Base-by-base conservation (phyloP, 176 grass and related monocot species). In the Typha latifolia region DNA sequence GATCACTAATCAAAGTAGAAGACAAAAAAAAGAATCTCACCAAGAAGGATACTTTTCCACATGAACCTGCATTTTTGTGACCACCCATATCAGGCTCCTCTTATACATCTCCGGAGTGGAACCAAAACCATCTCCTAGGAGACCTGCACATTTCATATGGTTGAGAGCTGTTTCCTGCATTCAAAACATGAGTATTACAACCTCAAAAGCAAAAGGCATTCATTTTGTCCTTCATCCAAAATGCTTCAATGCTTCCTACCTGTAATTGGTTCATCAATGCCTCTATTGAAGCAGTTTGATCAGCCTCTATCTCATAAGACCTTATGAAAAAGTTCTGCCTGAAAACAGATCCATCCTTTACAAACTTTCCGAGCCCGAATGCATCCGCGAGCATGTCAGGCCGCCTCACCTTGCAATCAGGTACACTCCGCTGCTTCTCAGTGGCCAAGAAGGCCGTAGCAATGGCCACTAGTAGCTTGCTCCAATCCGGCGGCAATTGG, bases 81-180 rank as follows among this genome's bases (percentile, higher is more conserved):
- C 95, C 49, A 99, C 95, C 95, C 95, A 99, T 32, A 99, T 99
- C 67, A 99, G 84, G 69, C 90, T 94, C 47, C 81, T 78, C 65
- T 99, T 99, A 79, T 84, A 90, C 95, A 99, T 99, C 74, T 99
- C 95, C 2, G 89, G 95, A 1, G 95, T 99, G 47, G 89, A 86
- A 4, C 95, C 95, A 77, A 94, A 99, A 57, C 95, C 95, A 77
- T 94, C 89, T 20, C 86, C 95, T 20, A 99, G 77, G 55, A 99
- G 84, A 27, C 95, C 95, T 49, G 84, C 95, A 49, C 78, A 77
- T 64, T 77, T 94, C 62, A 99, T 86, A 83, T 99, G 95, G 34
- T 99, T 99, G 72, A 99, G 86, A 8, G 89, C 95, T 4, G 95
- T 99, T 86, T 99, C 95, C 95, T 99, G 80, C 23, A 82, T 10